These are phyloP conservation scores for Sporothrix inflata DNA, from an alignment of 2,329 filamentous ascomycete genomes.

Conservation along the genomic window DNA sequence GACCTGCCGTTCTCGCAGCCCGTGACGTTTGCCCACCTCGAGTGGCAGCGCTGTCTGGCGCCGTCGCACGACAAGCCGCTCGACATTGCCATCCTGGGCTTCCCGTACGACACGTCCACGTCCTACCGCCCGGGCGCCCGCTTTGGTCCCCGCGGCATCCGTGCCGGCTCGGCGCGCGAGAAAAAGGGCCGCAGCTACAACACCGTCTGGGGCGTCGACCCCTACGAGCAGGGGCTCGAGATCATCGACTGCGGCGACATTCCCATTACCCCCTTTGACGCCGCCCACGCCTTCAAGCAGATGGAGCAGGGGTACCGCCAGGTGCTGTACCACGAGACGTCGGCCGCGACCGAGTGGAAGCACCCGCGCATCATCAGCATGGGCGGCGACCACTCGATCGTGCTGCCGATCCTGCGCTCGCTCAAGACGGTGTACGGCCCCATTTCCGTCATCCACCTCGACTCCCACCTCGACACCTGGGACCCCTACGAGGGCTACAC, in stretches of 20 bases:
- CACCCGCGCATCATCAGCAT: constrained; percentile 34
- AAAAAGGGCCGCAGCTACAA: constrained; percentile 34
- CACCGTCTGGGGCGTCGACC: constrained; percentile 30
- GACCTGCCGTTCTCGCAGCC: constrained; percentile 31
- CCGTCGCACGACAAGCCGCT: constrained; percentile 28
- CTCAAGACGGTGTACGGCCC: constrained; percentile 39
- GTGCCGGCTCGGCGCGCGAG: constrained; percentile 32
- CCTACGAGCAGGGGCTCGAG: constrained; percentile 27
- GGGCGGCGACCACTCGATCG: constrained; percentile 41
- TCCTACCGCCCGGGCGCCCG: constrained; percentile 34
- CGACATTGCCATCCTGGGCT: constrained; percentile 33
- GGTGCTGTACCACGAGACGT: constrained; percentile 27
- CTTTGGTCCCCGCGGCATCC: constrained; percentile 33
- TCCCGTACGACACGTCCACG: constrained; percentile 34
- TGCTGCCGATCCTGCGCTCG: constrained; percentile 38
- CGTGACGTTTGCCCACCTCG: constrained; percentile 32
- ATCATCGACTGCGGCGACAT: constrained; percentile 35
- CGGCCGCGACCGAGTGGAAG: constrained; percentile 25
- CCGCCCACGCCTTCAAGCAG: constrained; percentile 35
- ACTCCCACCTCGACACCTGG: constrained; percentile 38
- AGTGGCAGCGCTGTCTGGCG: constrained; percentile 31
- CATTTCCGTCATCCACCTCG: constrained; percentile 41
- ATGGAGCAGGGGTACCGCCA: constrained; percentile 34
- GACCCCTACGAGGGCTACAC: constrained; percentile 68
- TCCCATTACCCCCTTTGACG: constrained; percentile 35